Evolutionary conservation across 352 stramenopile species (phyloP).

Genomic region (Globisporangium barbulae): DNA sequence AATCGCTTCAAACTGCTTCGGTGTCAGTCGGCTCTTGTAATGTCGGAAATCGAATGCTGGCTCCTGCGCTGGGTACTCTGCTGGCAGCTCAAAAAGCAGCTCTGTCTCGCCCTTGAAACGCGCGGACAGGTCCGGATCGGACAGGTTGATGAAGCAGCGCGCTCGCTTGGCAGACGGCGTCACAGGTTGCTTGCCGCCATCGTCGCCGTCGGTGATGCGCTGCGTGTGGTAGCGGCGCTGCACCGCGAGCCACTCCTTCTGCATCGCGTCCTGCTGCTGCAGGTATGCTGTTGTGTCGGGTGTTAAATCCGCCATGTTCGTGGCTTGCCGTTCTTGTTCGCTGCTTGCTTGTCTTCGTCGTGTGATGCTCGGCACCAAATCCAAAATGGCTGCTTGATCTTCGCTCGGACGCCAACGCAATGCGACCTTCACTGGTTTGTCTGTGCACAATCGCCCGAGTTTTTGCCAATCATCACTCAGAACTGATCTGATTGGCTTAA

Average conservation of each 20-base stretch:
- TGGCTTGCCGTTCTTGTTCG: neutral
- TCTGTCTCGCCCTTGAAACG: conserved; percentile 56
- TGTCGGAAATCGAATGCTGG: conserved; percentile 47
- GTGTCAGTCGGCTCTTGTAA: conserved; percentile 44
- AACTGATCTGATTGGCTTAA: neutral
- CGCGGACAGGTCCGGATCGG: conserved; percentile 56
- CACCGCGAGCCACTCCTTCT: conserved; percentile 64
- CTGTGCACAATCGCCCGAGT: neutral
- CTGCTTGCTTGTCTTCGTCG: neutral
- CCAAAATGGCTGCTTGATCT: conserved; percentile 10
- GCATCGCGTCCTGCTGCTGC: conserved; percentile 28
- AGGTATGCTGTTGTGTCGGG: conserved; percentile 12
- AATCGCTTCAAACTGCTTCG: conserved; percentile 31
- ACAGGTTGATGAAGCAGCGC: conserved; percentile 56
- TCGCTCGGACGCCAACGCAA: neutral
- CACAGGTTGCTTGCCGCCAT: neutral
- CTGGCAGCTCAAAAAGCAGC: conserved; percentile 47
- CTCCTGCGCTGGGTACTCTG: conserved; percentile 43
- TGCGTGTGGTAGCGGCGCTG: conserved; percentile 62
- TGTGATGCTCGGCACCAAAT: conserved; percentile 3
- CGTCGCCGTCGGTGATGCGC: conserved; percentile 17
- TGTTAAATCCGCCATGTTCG: neutral
- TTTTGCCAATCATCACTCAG: neutral
- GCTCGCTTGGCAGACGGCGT: conserved; percentile 9
- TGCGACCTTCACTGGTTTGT: neutral